Conservation (phyloP, 768 basidiomycete genomes). For the Lyophyllum decastes region DNA sequence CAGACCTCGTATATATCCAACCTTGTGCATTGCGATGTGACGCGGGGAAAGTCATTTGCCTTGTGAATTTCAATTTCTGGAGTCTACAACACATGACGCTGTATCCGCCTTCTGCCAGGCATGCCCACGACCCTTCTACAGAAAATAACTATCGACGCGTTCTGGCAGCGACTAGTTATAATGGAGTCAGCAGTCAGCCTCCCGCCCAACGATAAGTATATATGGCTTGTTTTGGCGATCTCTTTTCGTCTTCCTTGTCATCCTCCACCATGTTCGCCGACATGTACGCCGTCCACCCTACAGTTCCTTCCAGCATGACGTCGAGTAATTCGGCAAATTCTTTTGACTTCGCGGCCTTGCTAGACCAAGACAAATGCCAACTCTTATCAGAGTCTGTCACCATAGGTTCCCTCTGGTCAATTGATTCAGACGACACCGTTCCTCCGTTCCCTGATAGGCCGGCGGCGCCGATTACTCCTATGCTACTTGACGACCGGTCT, state of each 20-base stretch:
- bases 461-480: constrained; percentile 2
- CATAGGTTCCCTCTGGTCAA: constrained; percentile 16
- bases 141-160: not conserved
- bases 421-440: constrained; percentile 15
- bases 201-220: not conserved
- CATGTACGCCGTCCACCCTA: not conserved
- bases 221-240: not conserved
- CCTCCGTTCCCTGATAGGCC: constrained; percentile 18
- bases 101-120: too few relatives aligned
- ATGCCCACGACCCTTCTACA: too few relatives aligned
- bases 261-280: constrained; percentile 8
- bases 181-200: constrained; percentile 4
- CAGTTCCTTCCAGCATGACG: not conserved
- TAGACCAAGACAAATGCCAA: constrained; percentile 12
- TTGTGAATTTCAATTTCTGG: too few relatives aligned
- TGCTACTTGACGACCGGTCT: constrained; percentile 14
- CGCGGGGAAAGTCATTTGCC: too few relatives aligned
- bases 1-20: too few relatives aligned
- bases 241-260: not conserved
- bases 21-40: too few relatives aligned
- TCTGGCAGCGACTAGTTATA: not conserved
- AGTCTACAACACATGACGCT: too few relatives aligned
- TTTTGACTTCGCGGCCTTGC: constrained; percentile 7
- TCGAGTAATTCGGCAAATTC: constrained; percentile 12
- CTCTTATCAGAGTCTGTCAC: constrained; percentile 16